phyloP scores from a whole-genome alignment of 2,329 filamentous ascomycete species.

The Microcera coccophila region DNA sequence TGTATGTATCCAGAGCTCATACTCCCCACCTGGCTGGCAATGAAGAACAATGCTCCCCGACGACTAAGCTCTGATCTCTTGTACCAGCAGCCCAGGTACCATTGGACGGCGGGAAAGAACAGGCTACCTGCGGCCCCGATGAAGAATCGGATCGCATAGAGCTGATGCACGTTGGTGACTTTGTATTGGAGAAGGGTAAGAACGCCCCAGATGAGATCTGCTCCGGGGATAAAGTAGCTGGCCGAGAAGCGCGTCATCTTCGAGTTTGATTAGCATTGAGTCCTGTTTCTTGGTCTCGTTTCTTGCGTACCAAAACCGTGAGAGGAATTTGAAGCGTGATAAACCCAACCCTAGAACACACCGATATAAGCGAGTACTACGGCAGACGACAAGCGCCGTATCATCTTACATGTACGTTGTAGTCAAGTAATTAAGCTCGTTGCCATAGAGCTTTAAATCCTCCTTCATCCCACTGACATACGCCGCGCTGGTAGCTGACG shows the following conservation, averaged over 20 bases:
- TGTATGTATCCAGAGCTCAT: constrained; percentile 45
- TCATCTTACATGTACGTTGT: constrained; percentile 34
- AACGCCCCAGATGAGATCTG: constrained; percentile 29
- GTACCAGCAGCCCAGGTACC: constrained; percentile 41
- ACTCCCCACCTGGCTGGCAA: constrained; percentile 39
- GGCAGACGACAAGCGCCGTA: neutral
- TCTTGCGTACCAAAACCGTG: constrained; percentile 5
- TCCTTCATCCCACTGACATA: constrained; percentile 46
- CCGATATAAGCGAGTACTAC: neutral
- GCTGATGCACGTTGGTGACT: constrained; percentile 29
- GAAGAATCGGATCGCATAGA: constrained; percentile 40
- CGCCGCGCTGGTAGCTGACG: constrained; percentile 32
- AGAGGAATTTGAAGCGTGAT: constrained; percentile 15
- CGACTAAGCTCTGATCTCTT: constrained; percentile 36
- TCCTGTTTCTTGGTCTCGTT: neutral
- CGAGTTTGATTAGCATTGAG: constrained; percentile 1
- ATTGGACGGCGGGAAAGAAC: constrained; percentile 33
- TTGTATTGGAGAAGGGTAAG: constrained; percentile 20
- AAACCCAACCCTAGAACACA: constrained; percentile 13
- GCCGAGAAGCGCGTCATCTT: constrained; percentile 22
- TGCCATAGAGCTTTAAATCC: constrained; percentile 44
- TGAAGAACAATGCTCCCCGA: constrained; percentile 39
- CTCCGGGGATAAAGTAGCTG: constrained; percentile 27
- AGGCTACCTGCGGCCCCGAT: constrained; percentile 35
- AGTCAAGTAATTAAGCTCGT: constrained; percentile 46